Base-by-base conservation (phyloP, 306 rosid genomes). In the Cicer yamashitae region DNA sequence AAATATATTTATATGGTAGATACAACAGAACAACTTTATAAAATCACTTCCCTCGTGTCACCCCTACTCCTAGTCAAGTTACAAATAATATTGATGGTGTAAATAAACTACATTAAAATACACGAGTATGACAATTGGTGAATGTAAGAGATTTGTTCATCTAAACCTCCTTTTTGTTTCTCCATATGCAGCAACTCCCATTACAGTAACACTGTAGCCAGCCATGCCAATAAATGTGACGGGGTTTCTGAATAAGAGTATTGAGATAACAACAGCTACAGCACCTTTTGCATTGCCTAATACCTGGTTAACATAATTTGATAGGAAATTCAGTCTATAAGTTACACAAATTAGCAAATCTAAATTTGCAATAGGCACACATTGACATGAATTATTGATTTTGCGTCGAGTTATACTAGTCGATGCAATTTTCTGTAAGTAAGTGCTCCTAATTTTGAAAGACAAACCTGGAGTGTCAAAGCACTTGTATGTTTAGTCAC, bases 251-350 rank as follows among this genome's bases (percentile, higher is more conserved):
- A 94, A 94, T 54, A 94, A 12, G n/a, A 94, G 91, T 59, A 94
- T 94, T n/a, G 99, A 91, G 86, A 94, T 90, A 34, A 90, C 99
- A 51, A 94, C 99, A 13, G 99, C 97, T 40, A 92, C 96, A 3
- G 99, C 98, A 37, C 99, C 99, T 80, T 94, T 94, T 3, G 99
- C 99, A 82, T 94, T 94, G 73, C 99, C 99, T 76, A 94, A 80
- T 3, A 94, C 96, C 99, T 94, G 87, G 14, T 80, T 66, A 69
- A 61, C 77, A 77, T 11, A 14, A 66, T 30, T 72, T 75, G 15
- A 40, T 45, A 51, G 20, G 12, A 9, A 69, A 46, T 43, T 52
- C 15, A 44, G 52, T 25, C 13, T 38, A 40, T 71, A 46, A 58
- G 41, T 44, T 65, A 37, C 41, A 61, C 18, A 10, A 30, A 25